phyloP scores from a whole-genome alignment of 805 yeast species.

The Nakazawaea molendinolei region DNA sequence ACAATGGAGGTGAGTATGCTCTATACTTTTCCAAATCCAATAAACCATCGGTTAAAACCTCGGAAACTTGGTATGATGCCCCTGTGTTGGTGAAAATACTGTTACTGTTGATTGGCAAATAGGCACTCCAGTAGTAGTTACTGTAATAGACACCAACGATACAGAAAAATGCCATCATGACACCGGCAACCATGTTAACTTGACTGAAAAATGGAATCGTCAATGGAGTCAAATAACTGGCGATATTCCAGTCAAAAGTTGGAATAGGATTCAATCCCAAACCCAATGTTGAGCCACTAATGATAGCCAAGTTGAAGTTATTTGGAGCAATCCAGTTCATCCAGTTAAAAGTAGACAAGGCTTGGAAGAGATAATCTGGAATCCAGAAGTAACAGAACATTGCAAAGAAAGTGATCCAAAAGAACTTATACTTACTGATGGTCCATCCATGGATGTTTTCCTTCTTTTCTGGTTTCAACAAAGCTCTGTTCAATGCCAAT shows the following conservation, averaged over 20 bases:
- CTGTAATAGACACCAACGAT: slow-evolving; percentile 32
- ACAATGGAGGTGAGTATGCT: slow-evolving; percentile 60
- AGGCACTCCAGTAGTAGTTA: slow-evolving; percentile 32
- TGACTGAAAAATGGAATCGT: slow-evolving; percentile 36
- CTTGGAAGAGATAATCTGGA: slow-evolving; percentile 35
- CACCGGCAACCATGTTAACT: slow-evolving; percentile 27
- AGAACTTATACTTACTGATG: slow-evolving; percentile 27
- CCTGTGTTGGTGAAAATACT: slow-evolving; percentile 47
- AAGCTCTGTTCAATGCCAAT: slow-evolving; percentile 41
- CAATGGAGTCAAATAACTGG: slow-evolving; percentile 25
- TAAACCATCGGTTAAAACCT: slow-evolving; percentile 35
- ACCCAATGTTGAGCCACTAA: slow-evolving; percentile 43
- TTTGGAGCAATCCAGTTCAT: slow-evolving; percentile 50
- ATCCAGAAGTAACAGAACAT: slow-evolving; percentile 40
- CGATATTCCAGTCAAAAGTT: slow-evolving; percentile 46
- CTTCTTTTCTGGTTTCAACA: slow-evolving; percentile 29
- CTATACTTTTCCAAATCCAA: slow-evolving; percentile 43
- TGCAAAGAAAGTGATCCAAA: slow-evolving; percentile 22
- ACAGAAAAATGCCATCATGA: slow-evolving; percentile 24
- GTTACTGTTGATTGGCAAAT: slow-evolving; percentile 41
- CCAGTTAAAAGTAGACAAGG: slow-evolving; percentile 44
- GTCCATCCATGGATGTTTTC: slow-evolving; percentile 27
- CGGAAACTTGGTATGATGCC: slow-evolving; percentile 35
- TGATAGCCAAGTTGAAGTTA: slow-evolving; percentile 37
- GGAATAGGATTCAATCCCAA: slow-evolving; percentile 49